Evolutionary conservation across 1,139 yeast species (phyloP), one percentile per base, ranked within the genome.

Genomic region (Yamadazyma epiphylla): DNA sequence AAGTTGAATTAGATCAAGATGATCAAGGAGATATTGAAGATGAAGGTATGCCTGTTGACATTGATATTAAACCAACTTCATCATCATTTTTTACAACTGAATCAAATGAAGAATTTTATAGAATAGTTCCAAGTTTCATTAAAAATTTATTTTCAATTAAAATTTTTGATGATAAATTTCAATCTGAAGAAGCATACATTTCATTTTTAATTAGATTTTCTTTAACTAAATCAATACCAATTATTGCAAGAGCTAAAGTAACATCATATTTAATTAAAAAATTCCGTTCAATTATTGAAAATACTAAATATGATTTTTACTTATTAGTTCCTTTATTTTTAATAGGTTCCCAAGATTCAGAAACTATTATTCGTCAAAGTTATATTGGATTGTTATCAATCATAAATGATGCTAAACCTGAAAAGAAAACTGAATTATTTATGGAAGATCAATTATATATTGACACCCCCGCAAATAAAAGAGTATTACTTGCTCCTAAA

Each of bases 401-500:
- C 5, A 24, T 34, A 33, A 8, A 43, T 59, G 17, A 44, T 17
- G 43, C 43, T 7, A 45, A 43, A 46, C 55, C 30, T n/a, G 26
- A 9, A 37, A 44, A 31, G 35, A 55, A 54, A 28, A 33, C 49
- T 3, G 29, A 36, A 1, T 53, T 66, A 23, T 64, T 55, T 37
- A 46, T 66, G 56, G 74, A 69, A 41, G 55, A 55, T n/a, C 57
- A 58, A 36, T 59, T 69, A 28, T 69, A 67, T 41, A 55, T 80
- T 9, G 49, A 58, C 1, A 34, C 49, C 13, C 59, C 65, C 53
- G 36, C 70, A 56, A 31, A 60, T 54, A 38, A 58, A 46, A 41
- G 68, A 28, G 75, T 82, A 15, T 67, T 81, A 46, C 64, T 87
- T 22, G 64, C 82, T 22, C 82, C 88, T 28, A 73, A 75, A 31